Base-by-base conservation (phyloP, 768 basidiomycete genomes). In the Panus rudis region DNA sequence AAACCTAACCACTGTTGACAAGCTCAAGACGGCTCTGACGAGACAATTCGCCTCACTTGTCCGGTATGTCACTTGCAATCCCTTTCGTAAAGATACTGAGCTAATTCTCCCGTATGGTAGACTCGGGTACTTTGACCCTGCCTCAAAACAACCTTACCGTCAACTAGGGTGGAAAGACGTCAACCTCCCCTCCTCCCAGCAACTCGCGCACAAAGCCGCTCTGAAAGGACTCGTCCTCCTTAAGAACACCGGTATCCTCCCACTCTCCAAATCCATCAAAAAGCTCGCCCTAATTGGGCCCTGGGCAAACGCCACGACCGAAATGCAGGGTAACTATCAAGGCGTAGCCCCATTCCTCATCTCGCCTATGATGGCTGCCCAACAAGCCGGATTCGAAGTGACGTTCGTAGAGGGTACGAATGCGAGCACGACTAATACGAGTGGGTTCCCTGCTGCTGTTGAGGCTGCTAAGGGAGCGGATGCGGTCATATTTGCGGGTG, bases 171-270 rank as follows among this genome's bases (percentile, higher is more conserved):
- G 71, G 68, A 56, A 61, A 4, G 65, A 72, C 44, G 66, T 80
- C 48, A 73, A 76, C 53, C 67, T 67, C 1, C 67, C 69, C 3
- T 38, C 54, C 6, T 68, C 76, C 1, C 73, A 73, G 47, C 52
- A 63, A 14, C 65, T 80, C 12, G 76, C 76, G 3, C 61, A 73
- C 52, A 63, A 64, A 40, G 74, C 72, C 21, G 76, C 76, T 3
- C 58, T 70, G 4, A 73, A 77, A 53, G 74, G 76, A 17, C 67
- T 78, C 3, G 76, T 76, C 14, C 64, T 83, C 5, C 63, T 83
- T 13, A 82, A 83, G 64, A 84, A 82, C 52, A 76, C 79, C 44
- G 73, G 71, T 12, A 70, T 68, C 5, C 63, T 84, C 2, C 81
- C 81, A 3, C 62, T 83, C 32, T 62, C 66, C 17, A 52, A 54